phyloP scores from a whole-genome alignment of 352 stramenopile genomes.

The Globisporangium yorkense region DNA sequence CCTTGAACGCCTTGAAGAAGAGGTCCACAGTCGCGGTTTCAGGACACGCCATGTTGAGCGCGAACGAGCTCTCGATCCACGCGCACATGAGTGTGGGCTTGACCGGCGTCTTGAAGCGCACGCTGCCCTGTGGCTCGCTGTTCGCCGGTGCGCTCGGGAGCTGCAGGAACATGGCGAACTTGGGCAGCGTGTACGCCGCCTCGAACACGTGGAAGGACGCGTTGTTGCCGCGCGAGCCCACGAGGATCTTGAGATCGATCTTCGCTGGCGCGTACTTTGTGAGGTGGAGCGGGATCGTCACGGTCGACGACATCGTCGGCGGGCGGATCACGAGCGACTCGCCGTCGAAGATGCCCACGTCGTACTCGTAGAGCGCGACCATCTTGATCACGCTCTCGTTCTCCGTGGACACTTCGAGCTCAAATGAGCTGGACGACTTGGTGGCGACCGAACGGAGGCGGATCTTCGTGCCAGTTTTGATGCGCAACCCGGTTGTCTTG shows the following conservation, averaged over 20 bases:
- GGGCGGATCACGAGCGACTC: slow-evolving; percentile 75
- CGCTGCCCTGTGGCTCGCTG: slow-evolving; percentile 32
- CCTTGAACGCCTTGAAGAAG: slow-evolving; percentile 55
- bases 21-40: slow-evolving; percentile 39
- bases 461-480: slow-evolving; percentile 52
- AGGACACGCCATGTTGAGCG: slow-evolving; percentile 29
- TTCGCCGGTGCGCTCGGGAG: slow-evolving; percentile 24
- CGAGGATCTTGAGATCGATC: slow-evolving; percentile 68
- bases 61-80: slow-evolving; percentile 70
- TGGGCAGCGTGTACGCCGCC: slow-evolving; percentile 60
- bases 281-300: slow-evolving; percentile 52
- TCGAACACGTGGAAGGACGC: slow-evolving; percentile 88
- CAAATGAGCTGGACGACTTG: slow-evolving; percentile 45
- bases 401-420: slow-evolving; percentile 81
- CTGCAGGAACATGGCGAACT: slow-evolving; percentile 82
- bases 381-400: slow-evolving; percentile 87
- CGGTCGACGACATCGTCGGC: slow-evolving; percentile 28
- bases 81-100: slow-evolving; percentile 67
- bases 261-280: slow-evolving; percentile 61
- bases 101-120: slow-evolving; percentile 67
- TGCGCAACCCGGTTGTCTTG: slow-evolving; percentile 34
- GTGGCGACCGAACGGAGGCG: slow-evolving; percentile 50
- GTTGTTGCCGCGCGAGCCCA: slow-evolving; percentile 76
- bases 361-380: slow-evolving; percentile 81
- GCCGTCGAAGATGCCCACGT: slow-evolving; percentile 82